Evolutionary conservation across 495 filamentous ascomycete species (phyloP), one percentile per base, ranked within the genome.

Genomic region (Lasiosphaeris hirsuta): DNA sequence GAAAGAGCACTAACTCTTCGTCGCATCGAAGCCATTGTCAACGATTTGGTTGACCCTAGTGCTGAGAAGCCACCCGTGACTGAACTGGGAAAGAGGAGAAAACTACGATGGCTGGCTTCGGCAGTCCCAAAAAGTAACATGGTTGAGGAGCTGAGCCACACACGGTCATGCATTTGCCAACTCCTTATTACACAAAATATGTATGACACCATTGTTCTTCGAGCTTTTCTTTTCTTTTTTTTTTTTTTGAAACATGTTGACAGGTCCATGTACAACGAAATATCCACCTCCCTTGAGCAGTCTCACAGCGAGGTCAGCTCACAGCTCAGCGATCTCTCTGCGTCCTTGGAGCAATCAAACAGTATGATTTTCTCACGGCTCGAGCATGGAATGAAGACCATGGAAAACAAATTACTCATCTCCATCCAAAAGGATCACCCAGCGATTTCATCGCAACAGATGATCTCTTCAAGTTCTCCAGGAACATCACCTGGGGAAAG

Each of bases 101-200:
- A 34, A 30, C 1, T 49, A 11, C 45, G 9, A 23, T n/a, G n/a
- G n/a, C n/a, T 49, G 45, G 45, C 18, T 49, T 5, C 17, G n/a
- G 19, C 19, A 49, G 3, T 3, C 45, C 3, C n/a, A 11, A 10
- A 49, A 49, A 23, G 30, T 49, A 2, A 30, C 45, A 7, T 10
- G 35, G 45, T 11, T 49, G 45, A 49, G 45, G 45, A 49, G 30
- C 19, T 49, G 45, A 30, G 18, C 7, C 45, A 49, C 7, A 49
- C 14, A 13, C 17, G 45, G 23, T 17, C 45, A 10, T 9, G 19
- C 1, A 19, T 49, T 5, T 49, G 45, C 14, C 45, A 35, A 34
- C 7, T 35, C 7, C 19, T 49, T 10, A 49, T 49, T 11, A n/a
- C 45, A 7, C 45, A 49, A 23, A 49, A 23, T 30, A 23, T 49